A percentile compares a stretch with the other conserved stretches of the same genome.
These are phyloP conservation scores for Hericium erinaceus DNA, from an alignment of 768 basidiomycete genomes.

Conservation along the genomic window DNA sequence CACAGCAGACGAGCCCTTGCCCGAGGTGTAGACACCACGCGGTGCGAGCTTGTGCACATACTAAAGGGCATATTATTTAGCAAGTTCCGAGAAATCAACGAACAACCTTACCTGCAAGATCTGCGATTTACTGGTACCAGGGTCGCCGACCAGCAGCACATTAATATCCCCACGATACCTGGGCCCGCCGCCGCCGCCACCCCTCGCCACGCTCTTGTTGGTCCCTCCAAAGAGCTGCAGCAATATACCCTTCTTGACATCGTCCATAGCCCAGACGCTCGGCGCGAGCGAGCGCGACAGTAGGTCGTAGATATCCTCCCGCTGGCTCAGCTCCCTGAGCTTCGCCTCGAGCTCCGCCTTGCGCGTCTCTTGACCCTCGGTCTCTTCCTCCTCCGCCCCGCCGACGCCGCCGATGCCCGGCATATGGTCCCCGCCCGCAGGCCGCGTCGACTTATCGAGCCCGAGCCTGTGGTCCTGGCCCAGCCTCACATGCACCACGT, in stretches of 20 bases:
- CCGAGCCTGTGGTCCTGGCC: conserved; percentile 58
- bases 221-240: conserved; percentile 96
- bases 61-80: conserved; percentile 30
- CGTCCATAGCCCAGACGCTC: conserved; percentile 96
- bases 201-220: conserved; percentile 88
- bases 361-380: conserved; percentile 27
- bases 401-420: conserved; percentile 64
- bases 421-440: conserved; percentile 55
- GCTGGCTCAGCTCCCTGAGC: conserved; percentile 59
- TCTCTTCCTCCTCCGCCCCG: conserved; percentile 50
- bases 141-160: conserved; percentile 93
- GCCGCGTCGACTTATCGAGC: conserved; percentile 71
- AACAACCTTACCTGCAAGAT: conserved; percentile 64
- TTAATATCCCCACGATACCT: conserved; percentile 98
- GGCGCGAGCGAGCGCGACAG: conserved; percentile 84
- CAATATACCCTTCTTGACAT: conserved; percentile 97
- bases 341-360: conserved; percentile 73
- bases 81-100: background rate
- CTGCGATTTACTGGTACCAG: conserved; percentile 94
- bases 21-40: conserved; percentile 93
- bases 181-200: conserved; percentile 93
- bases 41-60: conserved; percentile 99
- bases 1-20: conserved; percentile 97
- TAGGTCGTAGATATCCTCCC: conserved; percentile 80
- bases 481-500: conserved; percentile 86